Conservation (phyloP, 176 grass and related monocot genomes). For the Typha latifolia region DNA sequence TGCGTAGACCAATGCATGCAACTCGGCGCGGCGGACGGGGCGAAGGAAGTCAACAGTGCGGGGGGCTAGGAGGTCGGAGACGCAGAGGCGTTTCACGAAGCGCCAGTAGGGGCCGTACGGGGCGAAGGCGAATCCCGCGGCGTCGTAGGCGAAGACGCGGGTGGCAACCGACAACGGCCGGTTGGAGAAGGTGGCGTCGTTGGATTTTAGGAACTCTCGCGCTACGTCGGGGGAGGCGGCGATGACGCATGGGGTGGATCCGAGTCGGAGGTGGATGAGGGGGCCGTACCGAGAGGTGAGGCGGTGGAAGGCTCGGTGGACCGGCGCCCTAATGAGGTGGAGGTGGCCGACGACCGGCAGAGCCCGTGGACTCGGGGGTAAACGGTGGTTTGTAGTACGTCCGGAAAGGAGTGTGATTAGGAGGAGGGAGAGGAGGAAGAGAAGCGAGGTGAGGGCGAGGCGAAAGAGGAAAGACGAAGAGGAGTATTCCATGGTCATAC, state of each 20-base stretch:
- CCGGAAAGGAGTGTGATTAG: background rate
- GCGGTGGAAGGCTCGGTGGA: conserved; percentile 38
- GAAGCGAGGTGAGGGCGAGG: background rate
- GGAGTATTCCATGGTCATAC: background rate
- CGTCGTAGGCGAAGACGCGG: conserved; percentile 40
- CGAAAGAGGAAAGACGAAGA: background rate
- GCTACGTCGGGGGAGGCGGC: conserved; percentile 24
- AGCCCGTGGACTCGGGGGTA: conserved; percentile 30
- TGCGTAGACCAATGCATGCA: conserved; percentile 21
- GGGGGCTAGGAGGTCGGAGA: conserved; percentile 52
- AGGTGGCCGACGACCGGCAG: conserved; percentile 47
- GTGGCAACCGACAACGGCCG: conserved; percentile 26
- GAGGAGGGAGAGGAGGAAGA: too few relatives aligned
- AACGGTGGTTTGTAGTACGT: background rate
- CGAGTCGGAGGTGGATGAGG: conserved; percentile 43
- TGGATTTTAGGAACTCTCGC: conserved; percentile 22
- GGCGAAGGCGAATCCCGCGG: conserved; percentile 49
- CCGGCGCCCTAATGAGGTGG: conserved; percentile 25
- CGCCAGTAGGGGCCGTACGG: conserved; percentile 51
- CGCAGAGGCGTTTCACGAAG: conserved; percentile 62
- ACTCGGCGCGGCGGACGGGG: conserved; percentile 33
- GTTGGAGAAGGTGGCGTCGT: conserved; percentile 44
- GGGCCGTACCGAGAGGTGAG: conserved; percentile 23
- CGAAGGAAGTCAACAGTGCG: conserved; percentile 42
- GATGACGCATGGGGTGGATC: conserved; percentile 41